A percentile compares a stretch with the other conserved stretches of the same genome.
Evolutionary conservation across 2,329 filamentous ascomycete species (phyloP).

Genomic region (Aspergillus hortae): DNA sequence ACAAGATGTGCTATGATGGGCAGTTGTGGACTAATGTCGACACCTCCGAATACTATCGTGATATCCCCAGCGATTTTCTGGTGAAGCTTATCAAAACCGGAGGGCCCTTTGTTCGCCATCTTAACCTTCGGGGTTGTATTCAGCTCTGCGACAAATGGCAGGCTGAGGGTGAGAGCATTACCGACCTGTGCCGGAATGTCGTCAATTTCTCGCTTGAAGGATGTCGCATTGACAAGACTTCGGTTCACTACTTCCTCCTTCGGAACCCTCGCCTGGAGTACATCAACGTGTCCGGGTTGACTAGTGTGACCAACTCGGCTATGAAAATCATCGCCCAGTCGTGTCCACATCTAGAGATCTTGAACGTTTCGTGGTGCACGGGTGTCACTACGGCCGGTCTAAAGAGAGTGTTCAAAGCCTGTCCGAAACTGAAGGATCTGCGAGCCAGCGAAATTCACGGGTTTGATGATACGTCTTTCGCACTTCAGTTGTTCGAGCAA

Average conservation of each 20-base stretch:
- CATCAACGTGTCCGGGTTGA: conserved; percentile 79
- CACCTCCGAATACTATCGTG: conserved; percentile 77
- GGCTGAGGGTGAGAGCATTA: conserved; percentile 63
- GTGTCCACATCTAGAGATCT: conserved; percentile 74
- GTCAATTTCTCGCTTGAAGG: conserved; percentile 86
- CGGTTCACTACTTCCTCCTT: conserved; percentile 74
- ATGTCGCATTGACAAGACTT: conserved; percentile 75
- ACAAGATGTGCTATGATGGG: conserved; percentile 85
- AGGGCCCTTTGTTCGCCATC: conserved; percentile 83
- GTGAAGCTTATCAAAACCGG: conserved; percentile 80
- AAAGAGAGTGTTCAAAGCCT: conserved; percentile 67
- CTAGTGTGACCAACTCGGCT: conserved; percentile 70
- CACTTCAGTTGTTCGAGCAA: conserved; percentile 69
- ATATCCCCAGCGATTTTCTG: conserved; percentile 79
- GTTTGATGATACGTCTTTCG: conserved; percentile 70
- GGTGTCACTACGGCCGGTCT: conserved; percentile 77
- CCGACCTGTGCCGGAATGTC: conserved; percentile 81
- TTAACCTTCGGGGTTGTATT: conserved; percentile 88
- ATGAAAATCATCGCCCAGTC: conserved; percentile 81
- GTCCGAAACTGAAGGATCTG: conserved; percentile 71
- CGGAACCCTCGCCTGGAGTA: conserved; percentile 75
- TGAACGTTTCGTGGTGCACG: conserved; percentile 93
- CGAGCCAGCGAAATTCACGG: conserved; percentile 77
- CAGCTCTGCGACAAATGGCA: conserved; percentile 81
- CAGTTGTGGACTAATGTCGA: conserved; percentile 88